Percentiles rank a stretch among this genome's conserved stretches.
Conservation (phyloP, 768 basidiomycete species). For the Boletus rufocinnamomeus region DNA sequence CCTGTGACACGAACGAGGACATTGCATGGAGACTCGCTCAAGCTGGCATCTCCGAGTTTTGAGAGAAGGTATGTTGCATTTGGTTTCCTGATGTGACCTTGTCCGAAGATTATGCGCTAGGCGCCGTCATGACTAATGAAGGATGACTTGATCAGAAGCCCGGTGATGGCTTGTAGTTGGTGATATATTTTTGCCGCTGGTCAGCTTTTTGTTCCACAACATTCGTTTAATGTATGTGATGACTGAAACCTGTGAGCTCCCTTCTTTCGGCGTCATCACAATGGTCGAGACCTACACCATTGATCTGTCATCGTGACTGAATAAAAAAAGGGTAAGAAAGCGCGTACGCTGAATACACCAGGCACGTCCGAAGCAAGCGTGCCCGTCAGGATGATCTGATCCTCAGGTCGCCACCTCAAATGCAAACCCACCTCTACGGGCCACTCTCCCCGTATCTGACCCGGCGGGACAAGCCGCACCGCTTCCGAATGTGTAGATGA, state of each 20-base stretch:
- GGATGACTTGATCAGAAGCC: slow-evolving; percentile 7
- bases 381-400: too few relatives aligned
- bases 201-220: slow-evolving; percentile 6
- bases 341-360: too few relatives aligned
- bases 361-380: too few relatives aligned
- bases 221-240: slow-evolving; percentile 13
- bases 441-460: too few relatives aligned
- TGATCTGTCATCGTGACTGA: too few relatives aligned
- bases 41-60: slow-evolving; percentile 22
- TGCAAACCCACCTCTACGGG: too few relatives aligned
- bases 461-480: too few relatives aligned
- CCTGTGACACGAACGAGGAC: slow-evolving; percentile 18
- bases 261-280: too few relatives aligned
- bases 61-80: slow-evolving; percentile 7
- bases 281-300: too few relatives aligned
- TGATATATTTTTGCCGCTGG: slow-evolving; percentile 18
- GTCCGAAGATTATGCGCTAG: not conserved
- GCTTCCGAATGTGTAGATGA: too few relatives aligned
- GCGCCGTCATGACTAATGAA: not conserved
- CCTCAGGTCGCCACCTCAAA: too few relatives aligned
- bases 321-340: too few relatives aligned
- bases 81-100: not conserved
- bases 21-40: slow-evolving; percentile 23
- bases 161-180: slow-evolving; percentile 11
- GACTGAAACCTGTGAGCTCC: not conserved